Percentiles rank a stretch among this genome's conserved stretches.
These are phyloP conservation scores for Graphilbum ipis-grandicollis DNA, from an alignment of 2,329 filamentous ascomycete species.

Conservation along the genomic window DNA sequence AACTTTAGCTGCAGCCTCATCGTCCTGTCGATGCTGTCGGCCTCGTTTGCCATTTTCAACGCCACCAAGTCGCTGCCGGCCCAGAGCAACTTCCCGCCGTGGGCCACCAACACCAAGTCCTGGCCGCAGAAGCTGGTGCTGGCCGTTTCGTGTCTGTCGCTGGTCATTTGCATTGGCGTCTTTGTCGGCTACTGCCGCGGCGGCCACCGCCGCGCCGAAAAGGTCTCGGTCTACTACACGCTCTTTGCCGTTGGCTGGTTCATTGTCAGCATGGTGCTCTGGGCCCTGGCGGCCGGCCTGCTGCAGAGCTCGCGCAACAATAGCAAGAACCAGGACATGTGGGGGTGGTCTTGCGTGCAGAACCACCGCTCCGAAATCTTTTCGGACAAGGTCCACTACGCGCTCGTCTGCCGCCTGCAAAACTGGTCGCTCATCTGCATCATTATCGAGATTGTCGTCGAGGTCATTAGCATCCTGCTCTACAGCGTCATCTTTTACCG, in stretches of 20 bases:
- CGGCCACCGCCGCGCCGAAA: constrained; percentile 77
- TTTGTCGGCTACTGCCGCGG: constrained; percentile 78
- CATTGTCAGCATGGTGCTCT: constrained; percentile 82
- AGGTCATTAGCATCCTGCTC: constrained; percentile 77
- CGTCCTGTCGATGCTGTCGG: constrained; percentile 73
- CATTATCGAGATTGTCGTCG: constrained; percentile 89
- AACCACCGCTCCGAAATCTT: constrained; percentile 70
- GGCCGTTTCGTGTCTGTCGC: constrained; percentile 60
- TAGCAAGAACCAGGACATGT: constrained; percentile 71
- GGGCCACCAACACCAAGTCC: constrained; percentile 60
- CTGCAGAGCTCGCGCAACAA: constrained; percentile 64
- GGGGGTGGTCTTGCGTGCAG: constrained; percentile 94
- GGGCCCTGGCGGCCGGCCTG: constrained; percentile 70
- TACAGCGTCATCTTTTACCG: constrained; percentile 95
- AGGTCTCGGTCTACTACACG: constrained; percentile 88
- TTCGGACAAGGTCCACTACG: constrained; percentile 67
- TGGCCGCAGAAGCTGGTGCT: constrained; percentile 88
- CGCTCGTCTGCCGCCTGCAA: constrained; percentile 78
- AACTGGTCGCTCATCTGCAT: constrained; percentile 95
- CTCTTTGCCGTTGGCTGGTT: constrained; percentile 89
- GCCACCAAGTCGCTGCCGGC: constrained; percentile 58
- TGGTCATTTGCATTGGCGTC: constrained; percentile 61
- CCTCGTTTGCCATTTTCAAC: constrained; percentile 87
- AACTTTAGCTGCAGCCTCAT: constrained; percentile 96
- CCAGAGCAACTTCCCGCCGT: constrained; percentile 68